phyloP scores from a whole-genome alignment of 768 basidiomycete genomes.

The Lactarius evosmus region DNA sequence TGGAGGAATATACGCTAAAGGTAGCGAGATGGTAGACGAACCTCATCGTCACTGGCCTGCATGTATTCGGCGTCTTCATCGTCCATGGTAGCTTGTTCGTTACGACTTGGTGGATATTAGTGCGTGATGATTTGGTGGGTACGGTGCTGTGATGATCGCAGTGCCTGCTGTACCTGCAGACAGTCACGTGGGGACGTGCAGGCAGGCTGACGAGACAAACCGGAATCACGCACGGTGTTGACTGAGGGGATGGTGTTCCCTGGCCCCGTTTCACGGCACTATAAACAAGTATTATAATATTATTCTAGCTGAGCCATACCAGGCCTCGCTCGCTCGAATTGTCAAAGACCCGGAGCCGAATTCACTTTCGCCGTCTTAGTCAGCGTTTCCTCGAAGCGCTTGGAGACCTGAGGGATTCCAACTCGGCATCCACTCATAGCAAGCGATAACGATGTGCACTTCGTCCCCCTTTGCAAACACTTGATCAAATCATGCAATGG shows the following conservation, averaged over 20 bases:
- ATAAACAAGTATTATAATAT: not conserved
- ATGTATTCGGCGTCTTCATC: slow-evolving; percentile 94
- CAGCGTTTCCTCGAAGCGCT: not conserved
- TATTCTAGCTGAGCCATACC: not conserved
- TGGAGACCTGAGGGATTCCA: not conserved
- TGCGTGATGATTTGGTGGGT: not conserved
- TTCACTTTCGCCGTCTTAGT: not conserved
- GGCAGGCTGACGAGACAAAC: not conserved
- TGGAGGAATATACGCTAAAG: slow-evolving; percentile 19
- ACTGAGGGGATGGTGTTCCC: not conserved
- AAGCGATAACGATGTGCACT: not conserved
- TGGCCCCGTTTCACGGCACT: not conserved
- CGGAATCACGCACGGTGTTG: not conserved
- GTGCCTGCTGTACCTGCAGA: not conserved
- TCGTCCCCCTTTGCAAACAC: not conserved
- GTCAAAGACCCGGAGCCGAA: not conserved
- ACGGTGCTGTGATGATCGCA: not conserved
- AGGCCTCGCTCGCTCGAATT: not conserved
- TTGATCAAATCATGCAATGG: slow-evolving; percentile 20
- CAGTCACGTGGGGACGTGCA: slow-evolving; percentile 13
- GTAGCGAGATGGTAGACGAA: slow-evolving; percentile 32
- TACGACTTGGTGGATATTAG: not conserved
- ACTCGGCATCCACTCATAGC: not conserved
- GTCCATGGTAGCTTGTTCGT: slow-evolving; percentile 54
- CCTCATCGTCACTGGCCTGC: slow-evolving; percentile 86